Conservation (phyloP, 805 yeast genomes). For the Cyberlindnera euphorbiiphila region DNA sequence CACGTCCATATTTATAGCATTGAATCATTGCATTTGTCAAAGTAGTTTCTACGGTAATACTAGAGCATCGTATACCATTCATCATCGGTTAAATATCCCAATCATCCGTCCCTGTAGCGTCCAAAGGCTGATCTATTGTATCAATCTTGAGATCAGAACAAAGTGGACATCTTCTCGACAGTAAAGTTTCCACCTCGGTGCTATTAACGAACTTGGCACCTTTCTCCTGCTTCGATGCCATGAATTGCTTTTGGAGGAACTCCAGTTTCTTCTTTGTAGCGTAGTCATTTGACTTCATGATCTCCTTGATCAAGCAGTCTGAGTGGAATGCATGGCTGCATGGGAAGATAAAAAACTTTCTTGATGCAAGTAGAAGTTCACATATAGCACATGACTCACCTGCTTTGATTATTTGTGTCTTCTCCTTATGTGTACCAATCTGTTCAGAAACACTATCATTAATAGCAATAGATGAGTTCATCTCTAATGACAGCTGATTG, state of each 20-base stretch:
- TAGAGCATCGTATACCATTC: too few relatives aligned
- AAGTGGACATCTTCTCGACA: conserved; percentile 64
- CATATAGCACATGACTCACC: conserved; percentile 81
- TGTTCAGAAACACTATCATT: conserved; percentile 57
- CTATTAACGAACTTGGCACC: conserved; percentile 28
- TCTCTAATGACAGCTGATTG: conserved; percentile 63
- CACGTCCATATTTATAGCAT: too few relatives aligned
- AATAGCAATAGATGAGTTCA: conserved; percentile 66
- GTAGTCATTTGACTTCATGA: conserved; percentile 62
- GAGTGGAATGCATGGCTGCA: conserved; percentile 88
- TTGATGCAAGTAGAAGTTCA: conserved; percentile 59
- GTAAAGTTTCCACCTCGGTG: conserved; percentile 53
- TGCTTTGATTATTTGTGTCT: conserved; percentile 69
- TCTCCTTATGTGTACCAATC: conserved; percentile 47
- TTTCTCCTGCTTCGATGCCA: conserved; percentile 24
- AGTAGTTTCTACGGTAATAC: too few relatives aligned
- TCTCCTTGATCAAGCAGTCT: conserved; percentile 71
- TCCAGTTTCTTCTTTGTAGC: conserved; percentile 60
- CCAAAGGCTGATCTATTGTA: conserved; percentile 61
- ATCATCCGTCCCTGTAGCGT: conserved; percentile 37
- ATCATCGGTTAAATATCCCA: conserved; percentile 46
- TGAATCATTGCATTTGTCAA: too few relatives aligned
- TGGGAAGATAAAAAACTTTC: conserved; percentile 78
- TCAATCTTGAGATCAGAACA: conserved; percentile 75
- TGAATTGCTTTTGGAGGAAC: conserved; percentile 38